A percentile compares a stretch with the other conserved stretches of the same genome.
phyloP scores from a whole-genome alignment of 208 protist species.

The Acanthamoeba lenticulata region DNA sequence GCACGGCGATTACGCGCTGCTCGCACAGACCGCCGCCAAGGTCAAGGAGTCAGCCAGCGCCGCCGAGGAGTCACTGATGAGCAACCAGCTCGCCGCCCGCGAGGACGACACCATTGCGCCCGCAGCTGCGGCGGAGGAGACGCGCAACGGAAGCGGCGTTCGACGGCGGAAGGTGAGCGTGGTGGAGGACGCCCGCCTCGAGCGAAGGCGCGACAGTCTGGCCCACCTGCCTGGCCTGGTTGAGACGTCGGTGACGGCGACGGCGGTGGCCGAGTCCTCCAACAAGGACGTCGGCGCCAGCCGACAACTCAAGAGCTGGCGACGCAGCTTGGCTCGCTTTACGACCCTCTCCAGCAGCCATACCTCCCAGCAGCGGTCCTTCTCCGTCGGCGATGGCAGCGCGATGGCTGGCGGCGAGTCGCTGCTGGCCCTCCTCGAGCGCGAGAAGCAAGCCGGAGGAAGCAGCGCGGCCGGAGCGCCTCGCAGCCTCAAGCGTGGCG shows the following conservation, averaged over 20 bases:
- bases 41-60: neutral
- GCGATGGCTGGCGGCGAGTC: neutral
- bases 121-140: neutral
- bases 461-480: neutral
- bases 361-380: neutral
- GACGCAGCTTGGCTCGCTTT: neutral
- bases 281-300: neutral
- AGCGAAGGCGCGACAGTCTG: constrained; percentile 21
- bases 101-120: neutral
- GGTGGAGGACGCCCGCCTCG: neutral
- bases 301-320: constrained; percentile 3
- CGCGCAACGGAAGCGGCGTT: neutral
- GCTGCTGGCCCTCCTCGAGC: neutral
- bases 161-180: neutral
- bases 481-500: neutral
- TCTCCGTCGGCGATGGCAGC: neutral
- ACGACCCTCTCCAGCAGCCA: neutral
- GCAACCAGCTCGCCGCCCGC: neutral
- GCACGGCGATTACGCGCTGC: neutral
- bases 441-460: neutral
- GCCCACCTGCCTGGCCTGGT: neutral
- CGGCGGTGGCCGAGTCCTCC: neutral
- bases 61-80: neutral
- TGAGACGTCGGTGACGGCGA: neutral
- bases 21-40: neutral